Evolutionary conservation across 2,329 filamentous ascomycete genomes (phyloP), one percentile per base, ranked within the genome.

Genomic region (Arthrinium puccinioides): DNA sequence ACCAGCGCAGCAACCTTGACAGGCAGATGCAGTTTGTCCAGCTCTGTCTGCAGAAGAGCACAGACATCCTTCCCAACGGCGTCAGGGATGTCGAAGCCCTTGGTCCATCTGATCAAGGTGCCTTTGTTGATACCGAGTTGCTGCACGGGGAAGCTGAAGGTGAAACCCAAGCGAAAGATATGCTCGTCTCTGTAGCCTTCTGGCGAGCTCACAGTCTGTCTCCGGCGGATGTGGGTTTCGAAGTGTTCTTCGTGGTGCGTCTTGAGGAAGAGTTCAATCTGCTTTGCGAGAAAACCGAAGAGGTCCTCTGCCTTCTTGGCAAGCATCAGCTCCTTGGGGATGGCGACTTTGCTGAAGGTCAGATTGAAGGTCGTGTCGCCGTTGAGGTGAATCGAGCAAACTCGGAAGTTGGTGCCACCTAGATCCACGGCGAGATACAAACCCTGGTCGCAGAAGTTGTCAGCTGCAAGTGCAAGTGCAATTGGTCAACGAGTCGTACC

Each of bases 391-490:
- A 98, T 84, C 29, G 90, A 96, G 69, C 92, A 98, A 54, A 98
- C 92, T 51, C 92, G 84, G 65, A 97, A 95, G 68, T 98, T 98
- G 47, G 92, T 98, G 52, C 92, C 92, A 44, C 92, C 92, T n/a
- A 98, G 76, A 56, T 98, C 92, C 47, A 98, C 89, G 26, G 92
- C 90, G 56, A 98, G 80, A 66, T 96, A 98, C 26, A 96, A 72
- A 32, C 92, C 92, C 87, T 94, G 51, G n/a, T 31, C 36, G n/a
- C n/a, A n/a, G n/a, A n/a, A n/a, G n/a, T n/a, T n/a, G n/a, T n/a
- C 44, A 18, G 39, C 36, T 39, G 10, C 25, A 13, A 23, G 19
- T 35, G 40, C 31, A 50, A 40, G 28, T 36, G 20, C 20, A 37
- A 26, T 25, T 11, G 8, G 23, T 10, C 14, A 15, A 13, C n/a